Conservation (phyloP, 2,329 filamentous ascomycete species). For the Shiraia sp. region DNA sequence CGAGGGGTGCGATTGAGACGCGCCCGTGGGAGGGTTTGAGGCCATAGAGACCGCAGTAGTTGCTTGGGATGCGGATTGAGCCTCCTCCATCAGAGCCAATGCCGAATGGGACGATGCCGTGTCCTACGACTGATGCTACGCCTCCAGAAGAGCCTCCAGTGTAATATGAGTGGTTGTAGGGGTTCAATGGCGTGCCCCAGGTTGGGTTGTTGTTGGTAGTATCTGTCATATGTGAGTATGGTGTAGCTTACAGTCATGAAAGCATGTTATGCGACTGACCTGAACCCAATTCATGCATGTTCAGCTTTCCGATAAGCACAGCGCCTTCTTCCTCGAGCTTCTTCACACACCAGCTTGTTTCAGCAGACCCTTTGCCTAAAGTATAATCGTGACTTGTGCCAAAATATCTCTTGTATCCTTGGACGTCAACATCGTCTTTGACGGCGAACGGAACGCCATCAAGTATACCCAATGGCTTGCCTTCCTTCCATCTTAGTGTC, state of each 20-base stretch:
- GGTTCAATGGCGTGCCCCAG: slow-evolving; percentile 77
- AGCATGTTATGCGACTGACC: slow-evolving; percentile 46
- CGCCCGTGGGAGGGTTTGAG: slow-evolving; percentile 79
- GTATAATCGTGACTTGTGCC: slow-evolving; percentile 66
- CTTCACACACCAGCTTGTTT: slow-evolving; percentile 71
- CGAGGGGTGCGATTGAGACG: slow-evolving; percentile 61
- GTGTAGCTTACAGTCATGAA: neutral
- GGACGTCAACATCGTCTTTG: slow-evolving; percentile 78
- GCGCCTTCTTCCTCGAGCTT: slow-evolving; percentile 76
- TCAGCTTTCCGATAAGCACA: slow-evolving; percentile 73
- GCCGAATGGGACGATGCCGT: slow-evolving; percentile 74
- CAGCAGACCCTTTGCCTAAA: slow-evolving; percentile 48
- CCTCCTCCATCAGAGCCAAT: slow-evolving; percentile 75
- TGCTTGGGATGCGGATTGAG: slow-evolving; percentile 72
- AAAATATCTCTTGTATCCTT: slow-evolving; percentile 69
- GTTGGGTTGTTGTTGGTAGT: slow-evolving; percentile 81
- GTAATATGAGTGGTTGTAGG: slow-evolving; percentile 76
- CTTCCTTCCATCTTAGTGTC: slow-evolving; percentile 70
- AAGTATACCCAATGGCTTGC: slow-evolving; percentile 67
- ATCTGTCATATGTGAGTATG: slow-evolving; percentile 50
- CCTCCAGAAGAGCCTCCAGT: slow-evolving; percentile 81
- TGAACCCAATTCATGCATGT: slow-evolving; percentile 80
- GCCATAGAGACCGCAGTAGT: slow-evolving; percentile 80
- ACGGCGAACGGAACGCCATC: slow-evolving; percentile 83
- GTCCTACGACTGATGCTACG: slow-evolving; percentile 69